These are phyloP conservation scores for Diaporthe australafricana DNA, from an alignment of 2,329 filamentous ascomycete species.

Conservation along the genomic window DNA sequence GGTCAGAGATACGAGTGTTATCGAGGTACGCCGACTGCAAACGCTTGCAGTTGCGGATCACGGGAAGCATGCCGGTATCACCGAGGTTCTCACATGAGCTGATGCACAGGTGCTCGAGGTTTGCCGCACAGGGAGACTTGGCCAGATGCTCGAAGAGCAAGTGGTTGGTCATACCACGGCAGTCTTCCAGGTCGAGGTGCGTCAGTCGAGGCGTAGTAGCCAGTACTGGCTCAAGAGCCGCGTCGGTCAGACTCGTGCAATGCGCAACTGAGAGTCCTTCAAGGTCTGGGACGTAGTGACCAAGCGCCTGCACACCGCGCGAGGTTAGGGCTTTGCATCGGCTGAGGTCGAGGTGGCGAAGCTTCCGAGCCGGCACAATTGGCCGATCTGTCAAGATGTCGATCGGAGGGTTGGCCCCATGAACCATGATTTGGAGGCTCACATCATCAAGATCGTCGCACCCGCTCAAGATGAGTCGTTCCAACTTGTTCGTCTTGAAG, in stretches of 20 bases:
- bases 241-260: slow-evolving; percentile 79
- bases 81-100: slow-evolving; percentile 90
- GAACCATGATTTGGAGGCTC: slow-evolving; percentile 78
- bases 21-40: slow-evolving; percentile 86
- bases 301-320: slow-evolving; percentile 76
- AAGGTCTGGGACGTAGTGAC: slow-evolving; percentile 79
- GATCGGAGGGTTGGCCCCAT: slow-evolving; percentile 80
- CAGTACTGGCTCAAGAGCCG: slow-evolving; percentile 77
- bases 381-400: slow-evolving; percentile 84
- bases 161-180: slow-evolving; percentile 80
- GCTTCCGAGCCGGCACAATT: slow-evolving; percentile 79
- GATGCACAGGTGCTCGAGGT: slow-evolving; percentile 83
- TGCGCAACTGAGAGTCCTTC: slow-evolving; percentile 87
- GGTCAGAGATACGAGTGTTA: slow-evolving; percentile 90
- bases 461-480: slow-evolving; percentile 84
- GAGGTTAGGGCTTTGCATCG: slow-evolving; percentile 82
- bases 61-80: slow-evolving; percentile 84
- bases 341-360: slow-evolving; percentile 88
- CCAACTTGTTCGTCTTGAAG: slow-evolving; percentile 83
- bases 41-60: slow-evolving; percentile 79
- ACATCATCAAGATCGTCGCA: slow-evolving; percentile 84
- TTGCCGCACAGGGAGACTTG: slow-evolving; percentile 77
- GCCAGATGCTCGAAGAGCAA: slow-evolving; percentile 79
- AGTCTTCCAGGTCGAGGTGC: slow-evolving; percentile 90
- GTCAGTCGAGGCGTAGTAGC: slow-evolving; percentile 82